phyloP scores from a whole-genome alignment of 2,329 filamentous ascomycete species.

The Pseudogymnoascus sp. region DNA sequence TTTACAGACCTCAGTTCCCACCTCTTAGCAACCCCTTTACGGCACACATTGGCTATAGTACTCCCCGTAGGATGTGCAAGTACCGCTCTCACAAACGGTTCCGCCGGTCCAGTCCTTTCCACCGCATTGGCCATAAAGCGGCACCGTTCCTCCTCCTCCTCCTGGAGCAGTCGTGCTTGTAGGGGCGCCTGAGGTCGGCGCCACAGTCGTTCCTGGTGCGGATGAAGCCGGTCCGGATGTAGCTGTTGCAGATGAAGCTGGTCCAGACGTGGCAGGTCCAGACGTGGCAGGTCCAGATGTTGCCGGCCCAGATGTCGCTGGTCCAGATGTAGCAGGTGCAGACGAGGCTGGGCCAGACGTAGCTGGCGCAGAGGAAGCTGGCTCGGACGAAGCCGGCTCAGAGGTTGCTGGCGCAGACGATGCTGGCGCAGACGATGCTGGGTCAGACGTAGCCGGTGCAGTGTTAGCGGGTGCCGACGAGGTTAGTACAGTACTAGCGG shows the following conservation, averaged over 20 bases:
- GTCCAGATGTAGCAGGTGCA: not conserved
- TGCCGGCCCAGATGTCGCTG: not conserved
- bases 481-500: not conserved
- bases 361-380: not conserved
- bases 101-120: constrained; percentile 1
- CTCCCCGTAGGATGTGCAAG: not conserved
- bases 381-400: not conserved
- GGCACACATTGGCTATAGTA: not conserved
- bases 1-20: not conserved
- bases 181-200: not conserved
- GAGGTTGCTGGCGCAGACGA: no score
- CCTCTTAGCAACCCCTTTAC: not conserved
- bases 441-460: not conserved
- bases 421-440: not conserved
- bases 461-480: not conserved
- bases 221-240: not conserved
- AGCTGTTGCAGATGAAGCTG: constrained; percentile 8
- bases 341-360: not conserved
- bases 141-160: not conserved
- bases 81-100: not conserved
- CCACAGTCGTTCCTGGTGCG: constrained; percentile 9
- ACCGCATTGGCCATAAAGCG: not conserved
- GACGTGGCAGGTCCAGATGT: not conserved
- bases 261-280: not conserved
- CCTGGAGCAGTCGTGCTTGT: not conserved